Evolutionary conservation across 495 filamentous ascomycete genomes (phyloP).

Genomic region (Aspergillus homomorphus): DNA sequence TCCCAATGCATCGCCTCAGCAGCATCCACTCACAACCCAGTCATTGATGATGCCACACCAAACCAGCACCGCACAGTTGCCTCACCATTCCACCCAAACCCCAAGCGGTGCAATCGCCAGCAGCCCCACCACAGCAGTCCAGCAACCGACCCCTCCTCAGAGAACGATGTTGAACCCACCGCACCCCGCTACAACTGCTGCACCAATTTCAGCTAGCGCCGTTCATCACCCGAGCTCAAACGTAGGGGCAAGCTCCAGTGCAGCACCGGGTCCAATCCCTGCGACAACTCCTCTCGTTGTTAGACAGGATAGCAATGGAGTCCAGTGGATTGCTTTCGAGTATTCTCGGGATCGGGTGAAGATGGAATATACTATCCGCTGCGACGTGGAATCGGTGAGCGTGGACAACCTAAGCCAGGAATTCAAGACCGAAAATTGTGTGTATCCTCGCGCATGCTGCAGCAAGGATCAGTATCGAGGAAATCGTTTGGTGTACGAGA

Average conservation of each 20-base stretch:
- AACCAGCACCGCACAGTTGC: slow-evolving; percentile 53
- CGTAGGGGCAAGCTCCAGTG: slow-evolving; percentile 68
- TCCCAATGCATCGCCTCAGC: slow-evolving; percentile 67
- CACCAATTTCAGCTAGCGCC: slow-evolving; percentile 53
- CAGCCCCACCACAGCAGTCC: slow-evolving; percentile 38
- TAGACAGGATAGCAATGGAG: slow-evolving; percentile 90
- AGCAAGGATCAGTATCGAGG: slow-evolving; percentile 93
- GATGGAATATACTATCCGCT: slow-evolving; percentile 99
- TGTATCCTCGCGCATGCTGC: slow-evolving; percentile 94
- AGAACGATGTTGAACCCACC: slow-evolving; percentile 42
- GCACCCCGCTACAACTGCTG: slow-evolving; percentile 43
- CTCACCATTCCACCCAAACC: slow-evolving; percentile 49
- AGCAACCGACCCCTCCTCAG: slow-evolving; percentile 43
- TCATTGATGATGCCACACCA: slow-evolving; percentile 69
- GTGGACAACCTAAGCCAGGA: slow-evolving; percentile 79
- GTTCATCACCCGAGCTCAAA: slow-evolving; percentile 42
- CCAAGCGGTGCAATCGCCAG: slow-evolving; percentile 33
- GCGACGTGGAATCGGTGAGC: slow-evolving; percentile 94
- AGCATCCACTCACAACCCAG: slow-evolving; percentile 60
- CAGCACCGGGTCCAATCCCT: slow-evolving; percentile 97
- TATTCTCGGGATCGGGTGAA: slow-evolving; percentile 97
- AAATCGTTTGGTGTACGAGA: slow-evolving; percentile 93
- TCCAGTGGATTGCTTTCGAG: slow-evolving; percentile 99
- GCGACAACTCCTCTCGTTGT: slow-evolving; percentile 95
- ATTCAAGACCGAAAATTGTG: slow-evolving; percentile 97